Base-by-base conservation (phyloP, 805 yeast species). In the Saturnispora besseyi region DNA sequence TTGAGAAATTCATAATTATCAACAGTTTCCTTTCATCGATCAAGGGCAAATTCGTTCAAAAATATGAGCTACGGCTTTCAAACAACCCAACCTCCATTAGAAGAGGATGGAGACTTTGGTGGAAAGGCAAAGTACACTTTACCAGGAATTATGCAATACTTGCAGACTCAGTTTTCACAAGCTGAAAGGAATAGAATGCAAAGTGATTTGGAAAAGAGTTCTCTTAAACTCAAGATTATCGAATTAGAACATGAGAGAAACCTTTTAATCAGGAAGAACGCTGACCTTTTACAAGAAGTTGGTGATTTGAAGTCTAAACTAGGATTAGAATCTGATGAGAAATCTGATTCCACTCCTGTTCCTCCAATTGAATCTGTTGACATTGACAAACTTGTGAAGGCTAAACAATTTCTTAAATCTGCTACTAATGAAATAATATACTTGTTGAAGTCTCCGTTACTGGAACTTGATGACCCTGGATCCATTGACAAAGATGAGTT, bases 141-240 rank as follows among this genome's bases (percentile, higher is more conserved):
- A 13, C 83, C 83, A 0, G 83, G 83, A 0, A 77, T 78, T 22
- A 77, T 78, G 66, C 78, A 77, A 57, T 78, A 78, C 57, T 63
- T 78, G 51, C 79, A 80, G 40, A 70, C 76, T n/a, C 82, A 78
- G 54, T 78, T 77, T 61, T 77, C 82, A 24, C 72, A 72, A 12
- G 61, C 65, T 36, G 72, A 68, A 46, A 59, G 62, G 34, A 66
- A 66, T 60, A 71, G 77, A 56, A 76, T 78, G 64, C 66, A 75
- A 64, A 70, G 73, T 51, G 79, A 75, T 58, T 63, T 78, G 55
- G 82, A 78, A 58, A 75, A 72, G 52, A 69, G 77, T 4, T 61
- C 69, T 43, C 69, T 78, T 72, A 75, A 75, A 59, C 68, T 74
- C 56, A 70, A 71, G 49, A 75, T 78, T 45, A 69, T 73, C 45